Evolutionary conservation across 2,329 filamentous ascomycete species (phyloP).

Genomic region (Diaporthe sp.): DNA sequence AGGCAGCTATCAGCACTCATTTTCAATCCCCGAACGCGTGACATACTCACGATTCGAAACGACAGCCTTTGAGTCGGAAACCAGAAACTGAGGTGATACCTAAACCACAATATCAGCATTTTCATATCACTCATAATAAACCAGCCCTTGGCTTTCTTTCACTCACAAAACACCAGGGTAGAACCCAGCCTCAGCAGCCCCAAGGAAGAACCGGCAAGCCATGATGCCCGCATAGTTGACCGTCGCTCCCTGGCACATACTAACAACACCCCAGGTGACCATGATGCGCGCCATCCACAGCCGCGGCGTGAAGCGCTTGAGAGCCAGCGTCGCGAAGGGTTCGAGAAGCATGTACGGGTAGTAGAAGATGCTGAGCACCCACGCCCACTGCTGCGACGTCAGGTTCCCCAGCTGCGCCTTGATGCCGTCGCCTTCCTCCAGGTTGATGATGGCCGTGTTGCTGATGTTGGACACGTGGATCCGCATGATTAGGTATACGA

Average conservation of each 20-base stretch:
- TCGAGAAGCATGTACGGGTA: conserved; percentile 46
- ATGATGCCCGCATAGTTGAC: conserved; percentile 45
- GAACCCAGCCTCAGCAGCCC: conserved; percentile 47
- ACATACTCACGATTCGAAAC: conserved; percentile 45
- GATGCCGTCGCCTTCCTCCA: conserved; percentile 46
- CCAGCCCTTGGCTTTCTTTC: accelerated
- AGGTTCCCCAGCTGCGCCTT: conserved; percentile 43
- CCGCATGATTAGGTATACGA: conserved; percentile 45
- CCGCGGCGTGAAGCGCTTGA: conserved; percentile 43
- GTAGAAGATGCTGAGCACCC: conserved; percentile 44
- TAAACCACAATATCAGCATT: not conserved
- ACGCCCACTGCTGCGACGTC: conserved; percentile 44
- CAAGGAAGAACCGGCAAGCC: conserved; percentile 45
- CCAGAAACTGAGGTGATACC: conserved; percentile 49
- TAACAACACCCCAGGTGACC: conserved; percentile 45
- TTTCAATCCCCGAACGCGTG: too few species aligned
- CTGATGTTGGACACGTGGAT: conserved; percentile 45
- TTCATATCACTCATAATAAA: not conserved
- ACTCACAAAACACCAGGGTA: conserved; percentile 46
- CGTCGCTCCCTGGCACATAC: conserved; percentile 44
- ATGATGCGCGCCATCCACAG: conserved; percentile 46
- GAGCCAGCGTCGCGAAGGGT: conserved; percentile 42
- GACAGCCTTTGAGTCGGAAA: conserved; percentile 49
- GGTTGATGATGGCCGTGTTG: conserved; percentile 47
- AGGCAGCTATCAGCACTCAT: not conserved